Evolutionary conservation across 192 early-diverging fungal genomes (phyloP).

Genomic region (Dimargaris verticillata): DNA sequence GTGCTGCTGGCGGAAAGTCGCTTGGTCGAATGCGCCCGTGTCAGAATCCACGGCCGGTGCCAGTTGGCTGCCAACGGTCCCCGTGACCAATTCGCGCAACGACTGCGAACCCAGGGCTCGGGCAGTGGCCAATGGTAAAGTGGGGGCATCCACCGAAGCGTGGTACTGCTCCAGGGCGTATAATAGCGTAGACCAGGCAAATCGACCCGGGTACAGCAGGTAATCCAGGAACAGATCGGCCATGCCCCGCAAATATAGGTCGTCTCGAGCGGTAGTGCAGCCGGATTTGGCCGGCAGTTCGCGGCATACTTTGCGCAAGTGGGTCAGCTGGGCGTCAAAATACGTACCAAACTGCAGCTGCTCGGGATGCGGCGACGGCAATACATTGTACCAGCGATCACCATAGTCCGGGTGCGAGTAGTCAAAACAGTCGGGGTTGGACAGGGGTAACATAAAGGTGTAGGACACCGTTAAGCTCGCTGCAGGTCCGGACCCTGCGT

Average conservation of each 20-base stretch:
- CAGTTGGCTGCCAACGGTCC: conserved; percentile 13
- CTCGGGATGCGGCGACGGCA: neutral
- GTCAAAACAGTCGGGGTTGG: neutral
- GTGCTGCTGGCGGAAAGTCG: conserved; percentile 19
- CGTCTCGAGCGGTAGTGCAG: no score
- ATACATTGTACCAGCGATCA: neutral
- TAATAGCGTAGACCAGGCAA: conserved; percentile 22
- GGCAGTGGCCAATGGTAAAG: conserved; percentile 8
- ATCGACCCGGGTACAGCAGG: conserved; percentile 22
- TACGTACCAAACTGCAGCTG: neutral
- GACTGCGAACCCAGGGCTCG: neutral
- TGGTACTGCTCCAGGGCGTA: conserved; percentile 21
- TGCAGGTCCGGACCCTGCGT: neutral
- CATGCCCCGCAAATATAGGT: conserved; percentile 12
- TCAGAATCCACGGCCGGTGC: conserved; percentile 13
- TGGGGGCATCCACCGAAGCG: conserved; percentile 17
- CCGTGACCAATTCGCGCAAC: conserved; percentile 19
- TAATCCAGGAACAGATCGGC: conserved; percentile 22
- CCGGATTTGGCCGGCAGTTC: neutral
- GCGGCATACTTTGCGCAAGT: neutral
- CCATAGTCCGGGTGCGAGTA: neutral
- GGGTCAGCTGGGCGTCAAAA: neutral
- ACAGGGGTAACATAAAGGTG: neutral
- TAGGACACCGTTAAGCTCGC: neutral
- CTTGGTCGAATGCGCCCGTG: conserved; percentile 13